Percentiles rank a stretch among this genome's conserved stretches.
phyloP scores from a whole-genome alignment of 2,329 filamentous ascomycete genomes.

The Curvularia eragrostidis region DNA sequence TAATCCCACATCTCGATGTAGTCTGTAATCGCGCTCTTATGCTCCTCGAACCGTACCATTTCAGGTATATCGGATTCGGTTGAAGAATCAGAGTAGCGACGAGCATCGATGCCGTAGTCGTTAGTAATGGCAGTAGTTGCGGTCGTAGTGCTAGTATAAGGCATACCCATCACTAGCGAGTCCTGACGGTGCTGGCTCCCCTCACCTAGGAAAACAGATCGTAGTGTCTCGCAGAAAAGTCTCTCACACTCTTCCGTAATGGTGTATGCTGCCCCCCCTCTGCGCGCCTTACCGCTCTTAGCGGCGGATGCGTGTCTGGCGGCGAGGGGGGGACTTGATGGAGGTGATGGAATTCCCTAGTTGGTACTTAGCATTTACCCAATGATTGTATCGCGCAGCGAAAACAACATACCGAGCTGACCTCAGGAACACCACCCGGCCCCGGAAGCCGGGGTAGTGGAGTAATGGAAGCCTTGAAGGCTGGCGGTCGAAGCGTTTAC shows the following conservation, averaged over 20 bases:
- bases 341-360: constrained; percentile 80
- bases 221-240: constrained; percentile 98
- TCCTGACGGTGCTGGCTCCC: constrained; percentile 75
- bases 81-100: constrained; percentile 27
- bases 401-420: constrained; percentile 49
- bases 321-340: constrained; percentile 88
- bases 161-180: constrained; percentile 87
- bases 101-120: constrained; percentile 40
- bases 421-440: constrained; percentile 56
- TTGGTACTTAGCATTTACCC: constrained; percentile 3
- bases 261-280: constrained; percentile 92
- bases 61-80: constrained; percentile 46
- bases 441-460: constrained; percentile 84
- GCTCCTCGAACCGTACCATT: constrained; percentile 25
- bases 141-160: constrained; percentile 9
- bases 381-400: background rate
- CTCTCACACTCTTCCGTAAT: constrained; percentile 99
- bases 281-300: constrained; percentile 58
- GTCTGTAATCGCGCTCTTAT: constrained; percentile 56
- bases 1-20: constrained; percentile 89
- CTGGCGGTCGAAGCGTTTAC: constrained; percentile 71
- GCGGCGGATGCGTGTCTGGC: constrained; percentile 47
- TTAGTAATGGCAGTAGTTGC: constrained; percentile 38
- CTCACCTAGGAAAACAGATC: constrained; percentile 95
- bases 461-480: constrained; percentile 59